Evolutionary conservation across 208 protist genomes (phyloP), one percentile per base, ranked within the genome.

Genomic region (Crithidia bombi): DNA sequence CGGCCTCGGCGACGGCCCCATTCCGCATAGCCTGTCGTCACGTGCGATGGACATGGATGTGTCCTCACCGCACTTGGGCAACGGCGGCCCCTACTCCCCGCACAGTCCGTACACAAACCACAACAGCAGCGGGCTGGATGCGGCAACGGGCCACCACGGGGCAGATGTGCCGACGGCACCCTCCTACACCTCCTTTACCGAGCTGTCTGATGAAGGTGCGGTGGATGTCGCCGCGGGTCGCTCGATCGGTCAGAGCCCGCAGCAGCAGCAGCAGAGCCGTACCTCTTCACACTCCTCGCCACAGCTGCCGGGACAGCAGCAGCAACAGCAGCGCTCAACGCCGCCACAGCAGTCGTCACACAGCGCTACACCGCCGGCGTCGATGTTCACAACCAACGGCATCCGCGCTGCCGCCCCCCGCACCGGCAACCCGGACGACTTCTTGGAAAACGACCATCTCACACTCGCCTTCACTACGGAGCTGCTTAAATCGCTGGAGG

Each of bases 401-500:
- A 51, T 71, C 19, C 75, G 69, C 32, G 39, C 54, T 4, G 69
- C 65, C 5, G 36, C 69, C 6, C 62, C 65, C 49, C 63, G 65
- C 61, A 35, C 43, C 30, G 62, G 55, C 21, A 65, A 69, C 14
- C 21, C 65, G n/a, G 74, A 78, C 15, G 65, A 78, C 19, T 64
- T 72, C 30, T 38, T 71, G 32, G 68, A 79, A n/a, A 65, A 83
- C 54, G 76, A 78, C 46, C 73, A 68, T 49, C 55, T 79, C 59
- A 69, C 71, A 11, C 56, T 77, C 36, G 68, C 73, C 50, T 72
- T 83, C 62, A 75, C 71, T 5, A 71, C 73, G 5, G 73, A 78
- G 36, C 65, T 82, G 35, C 72, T 82, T n/a, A 75, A 79, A 44
- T 70, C 73, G 4, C 58, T 81, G 19, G 75, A 81, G 44, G 72